Evolutionary conservation across 495 filamentous ascomycete species (phyloP), one percentile per base, ranked within the genome.

Genomic region (Neurospora tetrasperma): DNA sequence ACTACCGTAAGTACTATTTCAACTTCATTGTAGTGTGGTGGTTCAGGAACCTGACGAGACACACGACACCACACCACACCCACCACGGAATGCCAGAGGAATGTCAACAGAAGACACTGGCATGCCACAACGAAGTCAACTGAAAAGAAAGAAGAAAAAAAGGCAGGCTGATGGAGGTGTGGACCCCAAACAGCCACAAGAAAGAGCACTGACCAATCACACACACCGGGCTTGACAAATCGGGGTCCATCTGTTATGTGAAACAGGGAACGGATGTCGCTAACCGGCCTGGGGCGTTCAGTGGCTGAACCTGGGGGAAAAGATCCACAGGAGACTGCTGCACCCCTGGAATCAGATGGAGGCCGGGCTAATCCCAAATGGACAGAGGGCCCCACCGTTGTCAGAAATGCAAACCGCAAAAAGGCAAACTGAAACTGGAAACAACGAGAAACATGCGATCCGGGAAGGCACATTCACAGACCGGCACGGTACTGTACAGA

Each of bases 201-300:
- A 48, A 14, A 27, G 11, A n/a, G 44, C n/a, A 46, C 44, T 8
- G 42, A 9, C 44, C 44, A 46, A 46, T 46, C 44, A 48, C 44
- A 48, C 44, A 48, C 4, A 48, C 44, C 44, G n/a, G 44, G 9
- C n/a, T 10, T 11, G 48, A 31, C 48, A 31, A 59, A 59, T 59
- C 23, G 48, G 48, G 48, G 23, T 27, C 48, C 20, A 59, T 59
- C 48, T 59, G 20, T 59, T 59, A 27, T 31, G 66, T 75, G 74
- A 75, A 75, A 75, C 74, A 70, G 66, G 72, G 46, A 72, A 70
- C 43, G 20, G 20, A 31, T 70, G 54, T 38, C 44, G 11, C 23
- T 42, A 42, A 20, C 48, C 48, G 23, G 20, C 39, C 23, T 14
- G 43, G n/a, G 43, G 11, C 44, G 42, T 71, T 66, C 8, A 73